Percentiles rank a stretch among this genome's conserved stretches.
These are phyloP conservation scores for Rhynchosporium agropyri DNA, from an alignment of 2,329 filamentous ascomycete genomes.

Conservation along the genomic window DNA sequence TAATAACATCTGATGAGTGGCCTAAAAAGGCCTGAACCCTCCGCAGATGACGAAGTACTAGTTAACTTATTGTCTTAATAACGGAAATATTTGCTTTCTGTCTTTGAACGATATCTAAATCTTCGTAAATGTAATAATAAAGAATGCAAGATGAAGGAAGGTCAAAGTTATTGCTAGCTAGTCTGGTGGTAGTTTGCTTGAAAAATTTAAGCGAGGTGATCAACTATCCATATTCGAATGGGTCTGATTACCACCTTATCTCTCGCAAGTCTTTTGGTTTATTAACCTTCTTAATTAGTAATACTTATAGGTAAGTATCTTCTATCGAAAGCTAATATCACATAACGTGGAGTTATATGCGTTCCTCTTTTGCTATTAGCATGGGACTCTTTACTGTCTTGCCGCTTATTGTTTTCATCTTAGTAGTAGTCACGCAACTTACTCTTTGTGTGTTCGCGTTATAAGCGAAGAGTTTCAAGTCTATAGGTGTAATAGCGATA, in stretches of 20 bases:
- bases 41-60: neutral
- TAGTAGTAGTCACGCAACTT: neutral
- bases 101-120: neutral
- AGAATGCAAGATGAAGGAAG: neutral
- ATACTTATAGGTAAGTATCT: too few species aligned
- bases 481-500: constrained; percentile 36
- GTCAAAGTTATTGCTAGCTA: neutral
- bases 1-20: neutral
- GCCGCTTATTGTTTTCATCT: neutral
- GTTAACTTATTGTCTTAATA: neutral
- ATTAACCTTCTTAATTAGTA: too few species aligned
- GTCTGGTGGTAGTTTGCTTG: neutral
- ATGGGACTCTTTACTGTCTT: neutral
- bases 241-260: neutral
- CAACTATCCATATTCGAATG: neutral
- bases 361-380: neutral
- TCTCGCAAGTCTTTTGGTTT: neutral
- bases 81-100: neutral
- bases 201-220: neutral
- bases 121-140: neutral
- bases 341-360: neutral
- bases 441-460: neutral
- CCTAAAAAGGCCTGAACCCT: neutral
- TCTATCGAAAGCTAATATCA: too few species aligned
- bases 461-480: constrained; percentile 3